Conservation (phyloP, 148 eudicot species). For the Persicaria tinctoria region DNA sequence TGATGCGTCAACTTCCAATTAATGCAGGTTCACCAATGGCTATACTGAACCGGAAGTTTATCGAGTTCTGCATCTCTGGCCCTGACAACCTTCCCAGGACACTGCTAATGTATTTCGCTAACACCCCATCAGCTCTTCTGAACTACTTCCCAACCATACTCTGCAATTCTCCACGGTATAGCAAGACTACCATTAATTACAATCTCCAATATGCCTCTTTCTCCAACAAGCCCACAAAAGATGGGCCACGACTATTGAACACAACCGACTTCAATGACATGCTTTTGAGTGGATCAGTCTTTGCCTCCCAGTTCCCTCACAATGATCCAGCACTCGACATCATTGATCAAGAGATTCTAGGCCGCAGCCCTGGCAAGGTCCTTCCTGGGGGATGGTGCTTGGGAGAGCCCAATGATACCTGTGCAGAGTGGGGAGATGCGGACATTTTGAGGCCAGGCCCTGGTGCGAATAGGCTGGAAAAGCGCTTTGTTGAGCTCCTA, state of each 20-base stretch:
- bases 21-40: slow-evolving; percentile 26
- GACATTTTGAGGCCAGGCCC: slow-evolving; percentile 23
- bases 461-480: slow-evolving; percentile 18
- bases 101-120: slow-evolving; percentile 35
- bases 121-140: slow-evolving; percentile 24
- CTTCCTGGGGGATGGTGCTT: slow-evolving; percentile 33
- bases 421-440: slow-evolving; percentile 22
- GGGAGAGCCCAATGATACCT: not conserved
- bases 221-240: not conserved
- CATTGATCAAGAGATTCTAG: slow-evolving; percentile 23
- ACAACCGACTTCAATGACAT: slow-evolving; percentile 10
- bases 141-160: slow-evolving; percentile 41
- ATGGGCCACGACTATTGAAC: not conserved
- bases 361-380: slow-evolving; percentile 11
- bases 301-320: slow-evolving; percentile 21
- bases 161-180: slow-evolving; percentile 36
- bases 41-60: slow-evolving; percentile 29
- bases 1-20: not conserved
- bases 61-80: slow-evolving; percentile 30
- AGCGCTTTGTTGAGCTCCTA: slow-evolving; percentile 13
- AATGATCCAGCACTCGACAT: slow-evolving; percentile 14
- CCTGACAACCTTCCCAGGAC: slow-evolving; percentile 40
- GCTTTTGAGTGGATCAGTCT: slow-evolving; percentile 13
- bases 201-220: slow-evolving; percentile 20
- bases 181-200: slow-evolving; percentile 25